phyloP scores from a whole-genome alignment of 352 stramenopile genomes.

The Aphanomyces invadans region DNA sequence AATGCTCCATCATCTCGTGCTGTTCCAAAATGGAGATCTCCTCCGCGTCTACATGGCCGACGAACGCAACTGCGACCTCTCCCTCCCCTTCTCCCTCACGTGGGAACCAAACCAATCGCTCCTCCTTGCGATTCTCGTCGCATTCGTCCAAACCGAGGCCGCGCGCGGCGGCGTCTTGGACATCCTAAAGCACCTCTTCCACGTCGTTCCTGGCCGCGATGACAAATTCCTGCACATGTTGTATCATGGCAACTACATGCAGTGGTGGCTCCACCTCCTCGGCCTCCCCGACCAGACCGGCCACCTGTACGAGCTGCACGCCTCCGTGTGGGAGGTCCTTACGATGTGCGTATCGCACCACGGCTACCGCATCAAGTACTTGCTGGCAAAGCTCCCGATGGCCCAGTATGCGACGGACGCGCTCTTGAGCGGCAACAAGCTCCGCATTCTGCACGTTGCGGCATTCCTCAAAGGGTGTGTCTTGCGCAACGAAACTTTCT shows the following conservation, averaged over 20 bases:
- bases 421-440: slow-evolving; percentile 74
- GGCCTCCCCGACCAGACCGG: slow-evolving; percentile 40
- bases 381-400: slow-evolving; percentile 73
- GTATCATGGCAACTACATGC: slow-evolving; percentile 77
- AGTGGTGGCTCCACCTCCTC: slow-evolving; percentile 73
- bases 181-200: slow-evolving; percentile 23
- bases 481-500: slow-evolving; percentile 68
- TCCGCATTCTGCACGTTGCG: slow-evolving; percentile 73
- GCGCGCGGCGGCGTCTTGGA: slow-evolving; percentile 18
- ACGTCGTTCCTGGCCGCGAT: slow-evolving; percentile 36
- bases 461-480: slow-evolving; percentile 73
- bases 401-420: slow-evolving; percentile 63
- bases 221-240: slow-evolving; percentile 83
- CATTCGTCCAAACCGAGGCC: slow-evolving; percentile 7
- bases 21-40: slow-evolving; percentile 22
- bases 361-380: slow-evolving; percentile 81
- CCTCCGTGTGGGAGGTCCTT: slow-evolving; percentile 76
- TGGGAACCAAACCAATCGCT: slow-evolving; percentile 18
- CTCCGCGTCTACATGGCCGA: slow-evolving; percentile 23
- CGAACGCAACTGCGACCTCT: slow-evolving; percentile 14
- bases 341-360: slow-evolving; percentile 82
- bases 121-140: slow-evolving; percentile 12
- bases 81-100: background rate
- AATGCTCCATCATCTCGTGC: slow-evolving; percentile 15
- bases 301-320: slow-evolving; percentile 63